These are phyloP conservation scores for Guadua angustifolia DNA, from an alignment of 176 grass and related monocot genomes.

Conservation along the genomic window DNA sequence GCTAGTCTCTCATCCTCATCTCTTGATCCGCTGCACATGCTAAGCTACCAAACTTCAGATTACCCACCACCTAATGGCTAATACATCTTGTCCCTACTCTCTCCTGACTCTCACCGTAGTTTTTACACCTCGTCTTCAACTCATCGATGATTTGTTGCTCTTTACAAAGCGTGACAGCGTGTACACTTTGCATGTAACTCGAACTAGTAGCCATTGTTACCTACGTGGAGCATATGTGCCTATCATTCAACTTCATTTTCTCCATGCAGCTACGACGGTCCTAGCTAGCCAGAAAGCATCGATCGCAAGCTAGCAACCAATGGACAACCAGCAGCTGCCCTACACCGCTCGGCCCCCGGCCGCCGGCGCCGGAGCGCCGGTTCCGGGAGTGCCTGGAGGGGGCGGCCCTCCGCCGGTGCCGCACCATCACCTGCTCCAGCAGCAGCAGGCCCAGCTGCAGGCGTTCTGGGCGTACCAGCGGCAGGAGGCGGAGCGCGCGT, in stretches of 20 bases:
- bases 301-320: conserved; percentile 3
- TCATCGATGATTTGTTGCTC: no score
- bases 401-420: conserved; percentile 48
- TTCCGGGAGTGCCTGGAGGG: conserved; percentile 35
- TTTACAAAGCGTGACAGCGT: no score
- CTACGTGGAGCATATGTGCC: conserved; percentile 15
- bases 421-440: conserved; percentile 78
- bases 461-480: conserved; percentile 88
- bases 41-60: background rate
- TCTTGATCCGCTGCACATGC: conserved; percentile 34
- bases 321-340: conserved; percentile 74
- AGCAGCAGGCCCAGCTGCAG: conserved; percentile 77
- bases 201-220: conserved; percentile 1
- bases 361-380: conserved; percentile 40
- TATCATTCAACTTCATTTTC: conserved; percentile 27
- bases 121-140: background rate
- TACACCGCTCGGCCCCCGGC: conserved; percentile 46
- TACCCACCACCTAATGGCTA: background rate
- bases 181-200: conserved; percentile 2
- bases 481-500: conserved; percentile 74
- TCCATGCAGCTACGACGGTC: conserved; percentile 30
- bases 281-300: background rate
- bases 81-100: conserved; percentile 14
- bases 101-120: background rate
- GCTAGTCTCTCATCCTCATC: conserved; percentile 34